phyloP scores from a whole-genome alignment of 495 filamentous ascomycete species.

The Aspergillus cristatus region DNA sequence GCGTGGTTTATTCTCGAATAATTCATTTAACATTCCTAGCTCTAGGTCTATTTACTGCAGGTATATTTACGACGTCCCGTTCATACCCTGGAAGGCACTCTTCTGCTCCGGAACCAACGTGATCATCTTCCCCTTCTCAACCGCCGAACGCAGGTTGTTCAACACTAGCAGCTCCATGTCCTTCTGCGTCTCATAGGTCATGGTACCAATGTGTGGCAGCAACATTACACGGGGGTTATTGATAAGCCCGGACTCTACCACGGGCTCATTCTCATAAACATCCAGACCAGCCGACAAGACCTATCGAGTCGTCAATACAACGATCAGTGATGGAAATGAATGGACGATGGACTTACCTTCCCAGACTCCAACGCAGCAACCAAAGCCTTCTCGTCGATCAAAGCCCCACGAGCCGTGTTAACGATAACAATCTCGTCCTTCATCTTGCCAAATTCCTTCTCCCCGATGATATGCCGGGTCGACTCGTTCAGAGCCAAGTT shows the following conservation, averaged over 20 bases:
- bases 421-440: constrained; percentile 72
- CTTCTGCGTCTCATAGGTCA: constrained; percentile 53
- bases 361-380: constrained; percentile 60
- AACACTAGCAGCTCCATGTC: constrained; percentile 74
- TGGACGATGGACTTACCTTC: constrained; percentile 56
- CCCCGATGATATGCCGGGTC: constrained; percentile 63
- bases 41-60: too few relatives aligned
- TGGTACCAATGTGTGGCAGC: constrained; percentile 74
- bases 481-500: constrained; percentile 60
- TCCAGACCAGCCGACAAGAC: constrained; percentile 56
- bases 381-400: constrained; percentile 70
- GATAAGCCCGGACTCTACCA: constrained; percentile 61
- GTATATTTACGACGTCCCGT: too few relatives aligned
- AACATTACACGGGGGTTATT: constrained; percentile 62
- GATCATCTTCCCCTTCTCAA: constrained; percentile 54
- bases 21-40: too few relatives aligned
- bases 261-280: constrained; percentile 73
- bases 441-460: constrained; percentile 57
- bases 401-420: constrained; percentile 73
- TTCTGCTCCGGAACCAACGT: constrained; percentile 66
- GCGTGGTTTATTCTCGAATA: too few relatives aligned
- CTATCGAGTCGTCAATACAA: constrained; percentile 11
- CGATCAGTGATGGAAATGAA: too few relatives aligned
- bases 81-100: constrained; percentile 10
- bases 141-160: constrained; percentile 54